Percentiles rank a stretch among this genome's conserved stretches.
These are phyloP conservation scores for Fusarium burgessii DNA, from an alignment of 2,329 filamentous ascomycete species.

Conservation along the genomic window DNA sequence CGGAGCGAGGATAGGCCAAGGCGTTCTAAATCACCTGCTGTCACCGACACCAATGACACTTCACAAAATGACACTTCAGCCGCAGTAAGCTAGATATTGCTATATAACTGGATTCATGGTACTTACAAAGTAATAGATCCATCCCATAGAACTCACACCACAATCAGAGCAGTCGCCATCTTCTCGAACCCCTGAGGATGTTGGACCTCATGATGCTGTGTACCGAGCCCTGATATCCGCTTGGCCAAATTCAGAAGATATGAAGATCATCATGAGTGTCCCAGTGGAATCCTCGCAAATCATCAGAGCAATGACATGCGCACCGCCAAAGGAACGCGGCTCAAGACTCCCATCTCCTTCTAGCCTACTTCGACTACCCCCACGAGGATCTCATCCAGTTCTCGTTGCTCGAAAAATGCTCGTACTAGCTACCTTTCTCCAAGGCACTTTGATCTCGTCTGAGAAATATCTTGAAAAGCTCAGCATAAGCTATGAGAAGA, in stretches of 20 bases:
- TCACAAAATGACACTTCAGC: rapidly evolving
- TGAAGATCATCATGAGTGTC: slow-evolving; percentile 51
- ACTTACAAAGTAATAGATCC: neutral
- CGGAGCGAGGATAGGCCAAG: neutral
- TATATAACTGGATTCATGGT: rapidly evolving
- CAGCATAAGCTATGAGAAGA: slow-evolving; percentile 22
- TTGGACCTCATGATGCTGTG: slow-evolving; percentile 40
- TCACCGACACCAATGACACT: neutral
- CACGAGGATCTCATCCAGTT: slow-evolving; percentile 52
- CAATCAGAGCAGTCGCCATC: neutral
- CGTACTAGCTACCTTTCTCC: slow-evolving; percentile 53
- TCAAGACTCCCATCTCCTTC: slow-evolving; percentile 37
- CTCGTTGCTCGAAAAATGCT: slow-evolving; percentile 58
- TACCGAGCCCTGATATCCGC: slow-evolving; percentile 49
- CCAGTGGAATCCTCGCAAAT: slow-evolving; percentile 49
- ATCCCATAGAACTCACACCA: neutral
- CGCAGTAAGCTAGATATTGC: neutral
- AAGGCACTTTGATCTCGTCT: slow-evolving; percentile 43
- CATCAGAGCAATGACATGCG: slow-evolving; percentile 54
- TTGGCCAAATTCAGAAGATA: slow-evolving; percentile 56
- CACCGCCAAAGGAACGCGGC: slow-evolving; percentile 25
- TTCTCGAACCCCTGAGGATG: neutral
- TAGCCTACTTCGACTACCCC: slow-evolving; percentile 47
- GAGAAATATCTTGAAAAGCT: slow-evolving; percentile 6
- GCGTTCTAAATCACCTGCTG: neutral